Base-by-base conservation (phyloP, 352 stramenopile species). In the Phytophthora citrophthora region DNA sequence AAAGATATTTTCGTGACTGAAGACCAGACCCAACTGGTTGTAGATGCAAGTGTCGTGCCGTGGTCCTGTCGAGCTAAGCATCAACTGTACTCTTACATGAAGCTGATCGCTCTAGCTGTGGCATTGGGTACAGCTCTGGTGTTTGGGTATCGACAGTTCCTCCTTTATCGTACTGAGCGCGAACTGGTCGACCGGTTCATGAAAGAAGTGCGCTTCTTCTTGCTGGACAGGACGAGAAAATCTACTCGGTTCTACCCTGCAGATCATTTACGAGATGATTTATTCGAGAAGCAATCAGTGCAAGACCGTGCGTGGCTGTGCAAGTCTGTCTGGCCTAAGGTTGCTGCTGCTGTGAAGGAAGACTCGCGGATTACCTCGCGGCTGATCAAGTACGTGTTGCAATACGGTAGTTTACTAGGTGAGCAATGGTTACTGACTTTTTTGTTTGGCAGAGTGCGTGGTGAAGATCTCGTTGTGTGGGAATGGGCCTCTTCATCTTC, bases 151-250 rank as follows among this genome's bases (percentile, higher is more conserved):
- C 58, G 71, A 23, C 66, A 74, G 9, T 74, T 76, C 26, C 47
- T 71, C 13, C 34, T 88, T n/a, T 74, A 72, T 23, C 78, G 77
- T 16, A 76, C 74, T 16, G 72, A 88, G 60, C 72, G 72, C 5
- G 61, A 76, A 46, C 54, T 92, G 5, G 63, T 87, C 6, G 81
- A 90, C 55, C 78, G 83, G 0, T 78, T 90, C 20, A 75, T 89
- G 23, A 90, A 88, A 52, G 83, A 92, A 61, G 83, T 88, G 43
- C 83, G 83, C 18, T 90, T 81, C 27, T 81, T 79, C 44, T 58
- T 92, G 32, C 52, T 92, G 11, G 66, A 74, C 41, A 77, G 80
- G 29, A 77, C 75, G 11, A 63, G 70, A 5, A 58, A 56, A 4
- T 32, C 72, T 0, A 65, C 89, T 47, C 70, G 67, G 4, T 79